Base-by-base conservation (phyloP, 1,284 basidiomycete species). In the Lignosus rhinocerotis region DNA sequence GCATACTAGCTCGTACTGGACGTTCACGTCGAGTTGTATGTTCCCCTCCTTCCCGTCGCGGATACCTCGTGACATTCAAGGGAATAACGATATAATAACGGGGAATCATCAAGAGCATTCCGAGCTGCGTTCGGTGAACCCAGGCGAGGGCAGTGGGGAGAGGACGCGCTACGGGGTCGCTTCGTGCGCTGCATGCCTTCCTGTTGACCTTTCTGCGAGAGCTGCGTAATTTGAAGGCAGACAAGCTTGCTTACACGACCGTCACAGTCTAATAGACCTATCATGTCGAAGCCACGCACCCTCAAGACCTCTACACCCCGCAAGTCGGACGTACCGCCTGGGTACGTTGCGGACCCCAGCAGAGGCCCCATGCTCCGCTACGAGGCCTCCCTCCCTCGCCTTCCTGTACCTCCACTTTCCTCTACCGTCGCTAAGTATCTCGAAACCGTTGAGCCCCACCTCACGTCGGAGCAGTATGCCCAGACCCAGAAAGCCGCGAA, bases 381-480 rank as follows among this genome's bases (percentile, higher is more conserved):
- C 73, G 90, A 97, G 68, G 79, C 84, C 6, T 88, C 87, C 3
- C 78, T 98, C 1, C 95, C 95, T 1, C 80, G 77, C 50, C 82
- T 98, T 3, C 95, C 95, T 34, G 88, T 97, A 0, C 95, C 95
- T 0, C 75, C 89, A 1, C 81, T 98, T 45, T 76, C 85, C 8
- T 90, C 91, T 1, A 97, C 95, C 0, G 80, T 91, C 25, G 71
- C 82, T 52, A 96, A 96, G 72, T 98, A 96, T 77, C 85, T 96
- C 66, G 90, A 94, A 66, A 84, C 88, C 1, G 85, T 95, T 39
- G 76, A 83, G 51, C 94, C 94, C 0, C 87, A 91, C 61, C 79
- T 94, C 36, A 83, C 88, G 0, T 75, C 83, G 1, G 75, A 80
- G 12, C 85, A 87, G 58, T 91, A 84, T 67, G 72, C 79, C 9